A percentile compares a stretch with the other conserved stretches of the same genome.
These are phyloP conservation scores for Meredithiella fracta DNA, from an alignment of 2,329 filamentous ascomycete species.

Conservation along the genomic window DNA sequence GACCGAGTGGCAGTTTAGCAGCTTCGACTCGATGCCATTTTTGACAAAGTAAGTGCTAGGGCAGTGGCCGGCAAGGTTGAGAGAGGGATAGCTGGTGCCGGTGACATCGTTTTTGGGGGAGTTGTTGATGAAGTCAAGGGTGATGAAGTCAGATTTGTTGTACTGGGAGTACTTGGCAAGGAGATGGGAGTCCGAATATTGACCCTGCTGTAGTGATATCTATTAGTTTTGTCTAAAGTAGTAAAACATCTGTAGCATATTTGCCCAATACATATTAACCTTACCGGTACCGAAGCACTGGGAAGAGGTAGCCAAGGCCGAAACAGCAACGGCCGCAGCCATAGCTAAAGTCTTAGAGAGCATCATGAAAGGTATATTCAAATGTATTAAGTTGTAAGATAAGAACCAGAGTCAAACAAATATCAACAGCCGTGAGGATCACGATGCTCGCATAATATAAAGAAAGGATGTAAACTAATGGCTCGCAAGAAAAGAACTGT, in stretches of 20 bases:
- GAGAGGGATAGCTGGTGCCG: conserved; percentile 23
- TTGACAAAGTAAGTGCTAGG: conserved; percentile 19
- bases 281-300: conserved; percentile 18
- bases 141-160: conserved; percentile 23
- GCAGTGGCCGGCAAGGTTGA: conserved; percentile 27
- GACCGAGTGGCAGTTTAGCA: conserved; percentile 24
- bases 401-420: neutral
- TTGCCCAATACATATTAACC: conserved; percentile 28
- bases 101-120: conserved; percentile 23
- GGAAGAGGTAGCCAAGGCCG: conserved; percentile 16
- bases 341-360: conserved; percentile 4
- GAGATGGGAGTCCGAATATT: conserved; percentile 18
- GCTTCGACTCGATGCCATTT: conserved; percentile 17
- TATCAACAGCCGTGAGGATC: neutral
- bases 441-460: neutral
- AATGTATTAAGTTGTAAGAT: neutral
- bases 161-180: conserved; percentile 23
- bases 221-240: conserved; percentile 1
- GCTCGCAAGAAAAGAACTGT: conserved; percentile 14
- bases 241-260: conserved; percentile 4
- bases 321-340: conserved; percentile 17
- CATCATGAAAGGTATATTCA: conserved; percentile 8
- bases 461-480: conserved; percentile 18
- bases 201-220: conserved; percentile 20
- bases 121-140: conserved; percentile 24